Evolutionary conservation across 768 basidiomycete genomes (phyloP).

Genomic region (Agaricus sinodeliciosus): DNA sequence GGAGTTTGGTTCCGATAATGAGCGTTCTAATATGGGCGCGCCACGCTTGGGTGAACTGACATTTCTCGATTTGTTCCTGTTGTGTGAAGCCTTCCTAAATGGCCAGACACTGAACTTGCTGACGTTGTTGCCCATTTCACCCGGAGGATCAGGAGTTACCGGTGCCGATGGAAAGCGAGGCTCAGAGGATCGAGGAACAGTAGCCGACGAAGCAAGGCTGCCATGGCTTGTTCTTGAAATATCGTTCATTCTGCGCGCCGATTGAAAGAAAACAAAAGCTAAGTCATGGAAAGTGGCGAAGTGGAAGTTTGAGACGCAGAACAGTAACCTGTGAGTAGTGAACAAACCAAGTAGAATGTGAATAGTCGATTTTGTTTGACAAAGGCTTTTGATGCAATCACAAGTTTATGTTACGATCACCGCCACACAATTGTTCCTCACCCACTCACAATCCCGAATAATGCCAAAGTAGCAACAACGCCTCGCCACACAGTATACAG

Average conservation of each 20-base stretch:
- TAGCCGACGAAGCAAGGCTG: background rate
- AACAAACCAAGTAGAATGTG: too few species aligned
- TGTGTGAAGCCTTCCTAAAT: background rate
- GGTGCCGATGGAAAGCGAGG: background rate
- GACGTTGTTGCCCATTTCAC: background rate
- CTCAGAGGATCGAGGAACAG: conserved; percentile 3
- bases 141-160: background rate
- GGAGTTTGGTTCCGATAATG: conserved; percentile 8
- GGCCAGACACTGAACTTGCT: conserved; percentile 2
- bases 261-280: background rate
- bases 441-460: too few species aligned
- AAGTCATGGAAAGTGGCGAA: background rate
- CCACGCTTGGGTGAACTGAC: background rate
- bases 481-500: too few species aligned
- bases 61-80: background rate
- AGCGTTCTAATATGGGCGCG: conserved; percentile 1
- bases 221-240: background rate
- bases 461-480: too few species aligned
- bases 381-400: background rate
- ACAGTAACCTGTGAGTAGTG: background rate
- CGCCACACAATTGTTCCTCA: background rate
- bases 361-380: background rate
- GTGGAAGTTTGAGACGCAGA: background rate
- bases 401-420: background rate
- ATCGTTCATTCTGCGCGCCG: background rate